A percentile compares a stretch with the other conserved stretches of the same genome.
These are phyloP conservation scores for Kockiozyma suomiensis DNA, from an alignment of 805 yeast genomes.

Conservation along the genomic window DNA sequence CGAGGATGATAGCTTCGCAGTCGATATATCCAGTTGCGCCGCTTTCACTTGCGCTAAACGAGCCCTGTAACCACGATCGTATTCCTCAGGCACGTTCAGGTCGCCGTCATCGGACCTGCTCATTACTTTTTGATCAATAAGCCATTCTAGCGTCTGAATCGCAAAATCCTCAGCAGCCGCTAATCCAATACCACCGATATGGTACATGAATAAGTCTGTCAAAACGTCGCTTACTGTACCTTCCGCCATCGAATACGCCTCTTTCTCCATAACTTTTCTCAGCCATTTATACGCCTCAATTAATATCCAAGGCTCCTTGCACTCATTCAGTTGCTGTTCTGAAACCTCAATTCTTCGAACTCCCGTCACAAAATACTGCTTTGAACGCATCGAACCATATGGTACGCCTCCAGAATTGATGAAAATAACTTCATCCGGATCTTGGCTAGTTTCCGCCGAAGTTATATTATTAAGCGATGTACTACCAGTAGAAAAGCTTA, in stretches of 20 bases:
- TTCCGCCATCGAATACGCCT: conserved; percentile 23
- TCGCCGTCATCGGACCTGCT: conserved; percentile 1
- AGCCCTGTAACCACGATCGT: conserved; percentile 12
- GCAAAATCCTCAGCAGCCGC: conserved; percentile 41
- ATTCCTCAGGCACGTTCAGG: conserved; percentile 16
- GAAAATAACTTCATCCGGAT: not conserved
- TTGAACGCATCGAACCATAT: not conserved
- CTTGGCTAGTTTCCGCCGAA: not conserved
- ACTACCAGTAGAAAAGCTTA: too few species aligned
- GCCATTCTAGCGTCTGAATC: conserved; percentile 36
- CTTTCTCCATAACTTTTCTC: conserved; percentile 19
- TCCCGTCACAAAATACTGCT: conserved; percentile 1
- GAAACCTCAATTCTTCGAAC: not conserved
- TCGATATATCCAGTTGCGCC: conserved; percentile 40
- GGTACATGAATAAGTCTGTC: conserved; percentile 37
- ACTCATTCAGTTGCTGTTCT: not conserved
- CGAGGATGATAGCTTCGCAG: conserved; percentile 4
- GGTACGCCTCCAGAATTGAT: not conserved
- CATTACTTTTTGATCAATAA: conserved; percentile 36
- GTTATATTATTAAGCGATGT: not conserved
- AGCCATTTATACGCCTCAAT: conserved; percentile 21
- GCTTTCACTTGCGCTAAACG: conserved; percentile 35
- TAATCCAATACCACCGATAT: conserved; percentile 40
- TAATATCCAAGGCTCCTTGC: conserved; percentile 19
- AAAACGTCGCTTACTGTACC: conserved; percentile 34